A percentile compares a stretch with the other conserved stretches of the same genome.
Conservation (phyloP, 768 basidiomycete species). For the Kwoniella heveanensis region DNA sequence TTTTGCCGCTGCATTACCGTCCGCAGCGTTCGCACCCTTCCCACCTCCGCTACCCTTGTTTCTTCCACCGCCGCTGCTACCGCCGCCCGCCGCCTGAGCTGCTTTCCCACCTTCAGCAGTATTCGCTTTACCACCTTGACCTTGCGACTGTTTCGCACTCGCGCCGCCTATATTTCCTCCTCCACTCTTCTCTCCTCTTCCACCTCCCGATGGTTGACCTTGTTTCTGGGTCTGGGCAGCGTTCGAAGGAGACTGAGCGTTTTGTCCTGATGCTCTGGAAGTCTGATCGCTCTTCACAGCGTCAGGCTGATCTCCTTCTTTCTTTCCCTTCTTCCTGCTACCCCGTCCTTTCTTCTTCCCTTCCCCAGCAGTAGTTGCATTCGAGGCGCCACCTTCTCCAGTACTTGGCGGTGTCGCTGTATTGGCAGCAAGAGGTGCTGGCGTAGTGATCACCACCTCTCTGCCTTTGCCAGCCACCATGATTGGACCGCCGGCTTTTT, state of each 20-base stretch:
- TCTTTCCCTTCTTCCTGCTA: constrained; percentile 20
- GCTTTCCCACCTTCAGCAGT: not conserved
- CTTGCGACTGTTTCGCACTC: not conserved
- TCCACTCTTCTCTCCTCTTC: not conserved
- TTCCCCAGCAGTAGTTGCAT: not conserved
- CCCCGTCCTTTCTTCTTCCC: constrained; percentile 21
- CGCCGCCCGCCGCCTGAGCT: not conserved
- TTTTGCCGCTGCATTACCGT: not conserved
- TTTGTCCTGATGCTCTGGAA: not conserved
- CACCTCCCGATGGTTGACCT: not conserved
- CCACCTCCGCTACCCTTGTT: not conserved
- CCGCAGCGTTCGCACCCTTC: not conserved
- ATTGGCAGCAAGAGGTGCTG: not conserved
- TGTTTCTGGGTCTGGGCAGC: not conserved
- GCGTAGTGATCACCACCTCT: constrained; percentile 28
- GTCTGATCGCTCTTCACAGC: not conserved
- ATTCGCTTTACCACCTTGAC: not conserved
- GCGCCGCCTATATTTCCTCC: not conserved
- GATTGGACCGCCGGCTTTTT: constrained; percentile 19
- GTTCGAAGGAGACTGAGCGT: not conserved
- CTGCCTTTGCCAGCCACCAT: constrained; percentile 48
- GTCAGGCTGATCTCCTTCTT: constrained; percentile 4
- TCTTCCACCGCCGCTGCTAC: not conserved
- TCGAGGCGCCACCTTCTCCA: not conserved
- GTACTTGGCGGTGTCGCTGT: constrained; percentile 3